A percentile compares a stretch with the other conserved stretches of the same genome.
These are phyloP conservation scores for Leccinum subgranulosum DNA, from an alignment of 768 basidiomycete genomes.

Conservation along the genomic window DNA sequence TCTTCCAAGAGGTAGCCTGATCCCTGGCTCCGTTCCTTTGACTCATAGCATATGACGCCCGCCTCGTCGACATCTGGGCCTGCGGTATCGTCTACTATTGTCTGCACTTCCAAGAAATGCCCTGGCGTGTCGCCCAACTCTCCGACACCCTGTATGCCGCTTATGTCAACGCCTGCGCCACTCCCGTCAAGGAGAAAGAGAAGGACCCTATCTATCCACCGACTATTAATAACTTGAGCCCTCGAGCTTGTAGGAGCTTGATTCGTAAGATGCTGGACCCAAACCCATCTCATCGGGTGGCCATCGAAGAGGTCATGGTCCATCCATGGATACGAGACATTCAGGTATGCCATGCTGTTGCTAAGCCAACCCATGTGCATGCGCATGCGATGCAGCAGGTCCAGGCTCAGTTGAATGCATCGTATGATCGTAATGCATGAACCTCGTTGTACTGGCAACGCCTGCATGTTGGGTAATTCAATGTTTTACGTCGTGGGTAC, in stretches of 20 bases:
- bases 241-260: slow-evolving; percentile 77
- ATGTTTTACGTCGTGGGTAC: slow-evolving; percentile 1
- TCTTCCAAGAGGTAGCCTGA: slow-evolving; percentile 38
- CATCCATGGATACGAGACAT: slow-evolving; percentile 79
- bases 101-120: slow-evolving; percentile 95
- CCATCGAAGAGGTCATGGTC: slow-evolving; percentile 77
- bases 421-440: background rate
- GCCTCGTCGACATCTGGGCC: slow-evolving; percentile 97
- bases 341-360: slow-evolving; percentile 73
- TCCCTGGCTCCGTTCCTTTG: slow-evolving; percentile 15
- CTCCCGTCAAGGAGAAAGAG: slow-evolving; percentile 29
- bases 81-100: slow-evolving; percentile 98
- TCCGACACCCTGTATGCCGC: slow-evolving; percentile 77
- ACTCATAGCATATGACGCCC: slow-evolving; percentile 86
- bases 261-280: slow-evolving; percentile 96
- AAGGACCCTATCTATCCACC: slow-evolving; percentile 39
- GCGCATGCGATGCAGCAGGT: slow-evolving; percentile 61
- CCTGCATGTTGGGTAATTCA: background rate
- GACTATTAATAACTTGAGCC: slow-evolving; percentile 87
- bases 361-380: slow-evolving; percentile 69
- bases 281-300: slow-evolving; percentile 70
- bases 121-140: slow-evolving; percentile 92
- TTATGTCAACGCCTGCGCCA: slow-evolving; percentile 51
- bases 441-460: background rate
- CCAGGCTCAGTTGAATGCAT: slow-evolving; percentile 38